Conservation (phyloP, 1,139 yeast species). For the Candida sp. region DNA sequence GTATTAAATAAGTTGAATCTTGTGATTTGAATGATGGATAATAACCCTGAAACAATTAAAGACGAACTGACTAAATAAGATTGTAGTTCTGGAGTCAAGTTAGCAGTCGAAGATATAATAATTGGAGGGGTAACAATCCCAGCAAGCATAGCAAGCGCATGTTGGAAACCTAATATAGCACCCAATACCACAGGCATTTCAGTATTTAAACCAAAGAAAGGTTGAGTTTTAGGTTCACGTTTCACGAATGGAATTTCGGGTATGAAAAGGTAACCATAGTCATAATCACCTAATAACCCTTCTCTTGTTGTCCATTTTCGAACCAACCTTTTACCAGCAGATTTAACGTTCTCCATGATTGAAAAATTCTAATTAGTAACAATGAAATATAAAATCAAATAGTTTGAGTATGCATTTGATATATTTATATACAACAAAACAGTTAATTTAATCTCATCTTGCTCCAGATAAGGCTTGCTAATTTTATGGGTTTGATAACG, state of each 20-base stretch:
- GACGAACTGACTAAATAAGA: constrained; percentile 79
- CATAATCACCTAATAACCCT: constrained; percentile 81
- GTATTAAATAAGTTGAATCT: constrained; percentile 73
- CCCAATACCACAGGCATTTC: constrained; percentile 81
- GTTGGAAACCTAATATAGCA: constrained; percentile 78
- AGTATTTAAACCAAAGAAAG: constrained; percentile 76
- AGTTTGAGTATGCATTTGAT: neutral
- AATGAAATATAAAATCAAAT: neutral
- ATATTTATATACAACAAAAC: neutral
- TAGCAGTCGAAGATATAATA: constrained; percentile 59
- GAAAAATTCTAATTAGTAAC: too few relatives aligned
- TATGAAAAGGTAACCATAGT: constrained; percentile 70
- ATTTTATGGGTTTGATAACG: neutral
- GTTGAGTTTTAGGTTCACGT: constrained; percentile 53
- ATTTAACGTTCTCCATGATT: constrained; percentile 7
- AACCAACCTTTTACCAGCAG: constrained; percentile 18
- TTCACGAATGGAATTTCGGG: constrained; percentile 72
- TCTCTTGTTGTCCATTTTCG: constrained; percentile 64
- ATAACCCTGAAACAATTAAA: constrained; percentile 69
- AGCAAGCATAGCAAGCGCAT: constrained; percentile 85
- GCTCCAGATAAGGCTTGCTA: neutral
- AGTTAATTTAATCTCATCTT: neutral
- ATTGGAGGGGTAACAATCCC: constrained; percentile 89
- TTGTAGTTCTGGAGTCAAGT: constrained; percentile 45
- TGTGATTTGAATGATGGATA: constrained; percentile 76